Evolutionary conservation across 2,329 filamentous ascomycete species (phyloP), one percentile per base, ranked within the genome.

Genomic region (Xylaria sp.): DNA sequence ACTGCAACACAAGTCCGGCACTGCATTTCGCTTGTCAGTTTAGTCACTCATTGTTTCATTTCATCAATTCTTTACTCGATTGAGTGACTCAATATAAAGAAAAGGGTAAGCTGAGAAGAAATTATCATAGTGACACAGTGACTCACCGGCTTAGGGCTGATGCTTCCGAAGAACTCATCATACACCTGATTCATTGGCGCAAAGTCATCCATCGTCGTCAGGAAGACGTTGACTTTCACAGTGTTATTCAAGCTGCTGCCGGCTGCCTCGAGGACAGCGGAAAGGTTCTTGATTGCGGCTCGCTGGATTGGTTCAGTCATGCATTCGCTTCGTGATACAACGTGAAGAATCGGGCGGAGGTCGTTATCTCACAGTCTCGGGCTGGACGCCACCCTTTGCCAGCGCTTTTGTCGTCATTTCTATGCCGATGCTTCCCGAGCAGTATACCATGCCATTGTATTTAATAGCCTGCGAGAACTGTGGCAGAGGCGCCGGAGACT

Each of bases 1-100:
- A 93, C 92, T 0, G 91, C 91, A 29, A 94, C 91, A 76, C 91
- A 94, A 60, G 88, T 91, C 67, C 90, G 80, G 57, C 80, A 82
- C 82, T 84, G 8, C 5, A 6, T 27, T 32, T 32, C 27, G 8
- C 27, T 29, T 23, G 59, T 69, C 27, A 69, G 54, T 8, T 23
- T 2, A 32, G 8, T 23, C 21, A n/a, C 42, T 66, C 32, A 12
- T 42, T 8, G 4, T 16, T 40, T 27, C 16, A 48, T 48, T 23
- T 48, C 27, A 54, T 37, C 47, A 21, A 9, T 10, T 44, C 40
- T 35, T 35, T 35, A 35, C 2, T 6, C 32, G 10, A 35, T 35
- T 35, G 10, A 6, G 10, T 35, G 32, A 35, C 32, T 35, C 32
- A 35, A 35, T n/a, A n/a, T n/a, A 29, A 3, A 1, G 27, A 21